phyloP scores from a whole-genome alignment of 2,329 filamentous ascomycete species.

The Colletotrichum sp. region DNA sequence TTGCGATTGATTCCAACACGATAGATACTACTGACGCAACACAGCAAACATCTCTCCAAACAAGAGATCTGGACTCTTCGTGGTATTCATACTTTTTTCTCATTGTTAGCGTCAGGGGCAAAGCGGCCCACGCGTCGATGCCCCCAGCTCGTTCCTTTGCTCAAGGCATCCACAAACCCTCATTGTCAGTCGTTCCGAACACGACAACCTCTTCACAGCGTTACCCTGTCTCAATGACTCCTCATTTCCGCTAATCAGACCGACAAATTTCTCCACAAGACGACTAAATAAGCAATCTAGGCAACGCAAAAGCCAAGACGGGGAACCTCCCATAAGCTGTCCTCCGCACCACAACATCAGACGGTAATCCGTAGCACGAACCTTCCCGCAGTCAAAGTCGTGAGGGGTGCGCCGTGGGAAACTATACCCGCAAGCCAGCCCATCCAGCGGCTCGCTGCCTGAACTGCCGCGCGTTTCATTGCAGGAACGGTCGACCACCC shows the following conservation, averaged over 20 bases:
- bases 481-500: not conserved
- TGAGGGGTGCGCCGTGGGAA: not conserved
- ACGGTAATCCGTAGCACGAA: not conserved
- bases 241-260: not conserved
- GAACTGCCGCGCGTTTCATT: not conserved
- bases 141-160: not conserved
- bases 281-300: not conserved
- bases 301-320: not conserved
- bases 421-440: not conserved
- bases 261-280: not conserved
- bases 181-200: not conserved
- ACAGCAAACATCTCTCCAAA: not conserved
- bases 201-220: not conserved
- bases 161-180: not conserved
- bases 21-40: not conserved
- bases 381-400: not conserved
- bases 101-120: not conserved
- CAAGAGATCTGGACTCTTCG: not conserved
- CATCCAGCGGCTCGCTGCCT: not conserved
- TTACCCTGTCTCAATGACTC: not conserved
- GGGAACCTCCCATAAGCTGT: not conserved
- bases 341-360: not conserved
- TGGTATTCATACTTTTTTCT: not conserved
- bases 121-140: not conserved
- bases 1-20: not conserved